Evolutionary conservation across 2,329 filamentous ascomycete genomes (phyloP).

Genomic region (Xylariaceae sp.): DNA sequence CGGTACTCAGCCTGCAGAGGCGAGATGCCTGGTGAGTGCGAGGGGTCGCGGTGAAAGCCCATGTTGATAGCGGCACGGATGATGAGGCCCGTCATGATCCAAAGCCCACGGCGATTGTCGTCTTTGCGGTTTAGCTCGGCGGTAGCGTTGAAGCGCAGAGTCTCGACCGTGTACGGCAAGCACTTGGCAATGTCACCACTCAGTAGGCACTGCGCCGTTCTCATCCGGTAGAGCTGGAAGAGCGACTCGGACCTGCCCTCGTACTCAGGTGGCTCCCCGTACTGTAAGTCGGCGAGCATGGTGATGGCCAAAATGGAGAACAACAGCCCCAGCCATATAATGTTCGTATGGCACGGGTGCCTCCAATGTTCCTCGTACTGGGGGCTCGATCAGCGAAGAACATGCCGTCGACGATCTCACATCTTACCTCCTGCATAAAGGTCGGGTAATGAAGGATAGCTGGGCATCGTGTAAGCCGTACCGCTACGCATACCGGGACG

Average conservation of each 20-base stretch:
- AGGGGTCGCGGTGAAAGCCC: constrained; percentile 45
- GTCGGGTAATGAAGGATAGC: constrained; percentile 37
- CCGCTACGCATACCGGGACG: constrained; percentile 1
- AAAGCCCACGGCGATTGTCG: constrained; percentile 42
- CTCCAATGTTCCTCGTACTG: constrained; percentile 44
- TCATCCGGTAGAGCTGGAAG: constrained; percentile 38
- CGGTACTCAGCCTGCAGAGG: constrained; percentile 40
- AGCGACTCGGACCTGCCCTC: constrained; percentile 37
- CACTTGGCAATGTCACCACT: constrained; percentile 44
- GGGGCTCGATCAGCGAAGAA: not conserved
- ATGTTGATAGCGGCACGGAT: constrained; percentile 47
- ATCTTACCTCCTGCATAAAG: constrained; percentile 33
- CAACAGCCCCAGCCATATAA: constrained; percentile 46
- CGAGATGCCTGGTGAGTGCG: constrained; percentile 26
- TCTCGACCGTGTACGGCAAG: constrained; percentile 43
- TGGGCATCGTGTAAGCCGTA: constrained; percentile 6
- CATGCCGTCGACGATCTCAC: not conserved
- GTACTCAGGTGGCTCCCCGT: constrained; percentile 46
- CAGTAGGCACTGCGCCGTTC: constrained; percentile 45
- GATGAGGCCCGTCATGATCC: constrained; percentile 42
- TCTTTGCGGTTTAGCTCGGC: constrained; percentile 43
- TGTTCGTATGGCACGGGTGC: constrained; percentile 35
- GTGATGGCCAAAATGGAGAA: constrained; percentile 48
- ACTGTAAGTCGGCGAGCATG: constrained; percentile 43
- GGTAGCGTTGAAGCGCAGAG: constrained; percentile 42